Conservation (phyloP, 352 stramenopile genomes). For the Pythium plurisporium region DNA sequence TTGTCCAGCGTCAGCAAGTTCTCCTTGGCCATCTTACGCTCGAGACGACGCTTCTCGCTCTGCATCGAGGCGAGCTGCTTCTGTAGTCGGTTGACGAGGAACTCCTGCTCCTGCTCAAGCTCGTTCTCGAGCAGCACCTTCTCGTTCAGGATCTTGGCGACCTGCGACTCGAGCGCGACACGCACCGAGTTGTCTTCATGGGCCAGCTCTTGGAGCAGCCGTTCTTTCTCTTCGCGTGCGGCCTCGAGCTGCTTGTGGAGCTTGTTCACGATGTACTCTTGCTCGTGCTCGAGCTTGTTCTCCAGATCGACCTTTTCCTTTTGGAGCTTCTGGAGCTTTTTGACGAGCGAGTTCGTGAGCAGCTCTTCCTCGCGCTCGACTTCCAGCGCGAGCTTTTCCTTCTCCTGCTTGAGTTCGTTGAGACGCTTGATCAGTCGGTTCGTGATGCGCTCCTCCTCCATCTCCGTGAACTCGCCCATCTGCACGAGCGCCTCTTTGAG, state of each 20-base stretch:
- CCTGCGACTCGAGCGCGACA: conserved; percentile 67
- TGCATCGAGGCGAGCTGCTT: conserved; percentile 74
- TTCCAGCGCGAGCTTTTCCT: conserved; percentile 84
- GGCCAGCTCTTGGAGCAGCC: conserved; percentile 59
- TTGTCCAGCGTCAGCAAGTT: conserved; percentile 66
- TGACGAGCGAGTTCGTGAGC: conserved; percentile 86
- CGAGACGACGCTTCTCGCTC: conserved; percentile 63
- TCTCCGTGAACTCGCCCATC: conserved; percentile 78
- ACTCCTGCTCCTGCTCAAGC: conserved; percentile 86
- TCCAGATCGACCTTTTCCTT: conserved; percentile 90
- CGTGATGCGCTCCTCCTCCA: conserved; percentile 80
- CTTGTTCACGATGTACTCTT: conserved; percentile 92
- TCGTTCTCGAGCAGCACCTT: conserved; percentile 86
- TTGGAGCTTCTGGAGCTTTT: conserved; percentile 84
- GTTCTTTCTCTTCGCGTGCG: conserved; percentile 63
- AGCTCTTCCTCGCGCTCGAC: conserved; percentile 89
- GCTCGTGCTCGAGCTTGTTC: conserved; percentile 90
- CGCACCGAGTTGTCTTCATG: conserved; percentile 61
- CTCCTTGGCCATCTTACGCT: conserved; percentile 71
- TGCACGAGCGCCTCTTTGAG: conserved; percentile 68
- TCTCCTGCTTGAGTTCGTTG: conserved; percentile 79
- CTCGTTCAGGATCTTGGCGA: conserved; percentile 77
- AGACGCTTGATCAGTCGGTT: conserved; percentile 83
- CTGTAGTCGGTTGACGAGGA: conserved; percentile 81
- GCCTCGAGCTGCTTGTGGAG: conserved; percentile 81